These are phyloP conservation scores for Penicillium soppii DNA, from an alignment of 495 filamentous ascomycete species.

Conservation along the genomic window DNA sequence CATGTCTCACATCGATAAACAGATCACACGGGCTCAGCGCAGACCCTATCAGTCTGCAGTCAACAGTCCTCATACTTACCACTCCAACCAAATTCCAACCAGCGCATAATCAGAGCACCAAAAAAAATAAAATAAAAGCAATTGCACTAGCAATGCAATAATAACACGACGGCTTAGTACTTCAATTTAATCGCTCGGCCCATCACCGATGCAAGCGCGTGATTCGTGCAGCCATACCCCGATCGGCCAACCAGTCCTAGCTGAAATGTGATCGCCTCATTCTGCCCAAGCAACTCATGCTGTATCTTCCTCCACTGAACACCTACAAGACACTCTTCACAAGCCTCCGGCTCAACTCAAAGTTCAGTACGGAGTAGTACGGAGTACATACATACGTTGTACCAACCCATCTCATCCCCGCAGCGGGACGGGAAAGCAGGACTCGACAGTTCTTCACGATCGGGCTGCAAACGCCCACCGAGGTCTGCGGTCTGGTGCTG, in stretches of 20 bases:
- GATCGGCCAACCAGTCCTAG: slow-evolving; percentile 7
- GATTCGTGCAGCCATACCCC: slow-evolving; percentile 9
- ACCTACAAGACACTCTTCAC: neutral
- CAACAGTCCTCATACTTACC: no score
- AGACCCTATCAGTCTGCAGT: neutral
- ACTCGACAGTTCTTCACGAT: no score
- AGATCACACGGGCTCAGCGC: neutral
- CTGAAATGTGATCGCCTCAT: slow-evolving; percentile 14
- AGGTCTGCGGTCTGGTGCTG: neutral
- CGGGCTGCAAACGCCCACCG: no score
- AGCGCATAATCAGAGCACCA: no score
- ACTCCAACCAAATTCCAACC: no score
- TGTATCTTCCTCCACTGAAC: neutral
- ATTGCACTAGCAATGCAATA: neutral
- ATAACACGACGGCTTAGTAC: no score
- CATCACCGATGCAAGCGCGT: slow-evolving; percentile 13
- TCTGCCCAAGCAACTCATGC: neutral
- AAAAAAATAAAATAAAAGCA: neutral
- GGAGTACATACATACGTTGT: no score
- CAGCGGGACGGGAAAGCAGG: no score
- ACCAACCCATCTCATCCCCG: no score
- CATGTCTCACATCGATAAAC: neutral
- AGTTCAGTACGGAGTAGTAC: no score
- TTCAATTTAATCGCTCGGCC: neutral
- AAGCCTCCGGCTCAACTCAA: neutral